Base-by-base conservation (phyloP, 306 rosid genomes). In the Canavalia gladiata region DNA sequence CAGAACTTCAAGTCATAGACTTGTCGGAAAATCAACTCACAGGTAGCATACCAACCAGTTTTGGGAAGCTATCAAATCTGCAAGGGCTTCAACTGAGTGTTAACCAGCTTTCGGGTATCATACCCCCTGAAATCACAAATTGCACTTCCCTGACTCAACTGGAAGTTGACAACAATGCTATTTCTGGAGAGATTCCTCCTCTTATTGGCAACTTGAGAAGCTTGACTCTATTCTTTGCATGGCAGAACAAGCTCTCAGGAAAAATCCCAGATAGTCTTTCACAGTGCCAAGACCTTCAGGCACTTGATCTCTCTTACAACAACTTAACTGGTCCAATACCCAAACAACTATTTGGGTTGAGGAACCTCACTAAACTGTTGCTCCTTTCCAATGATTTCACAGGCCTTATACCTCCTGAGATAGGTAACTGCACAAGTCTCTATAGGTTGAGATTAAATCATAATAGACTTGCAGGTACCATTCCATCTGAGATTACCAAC, bases 271-370 rank as follows among this genome's bases (percentile, higher is more conserved):
- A 75, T 76, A 94, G 87, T 57, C 90, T 94, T 85, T 77, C 97
- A 18, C 73, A 87, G 58, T 94, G 97, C 78, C 76, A 59, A 54
- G 77, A 87, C 5, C 94, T 94, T 87, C 90, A 87, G 73, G 87
- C 90, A 72, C 85, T 94, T 84, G 98, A 94, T 88, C 86, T 94
- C 3, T 94, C 97, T 68, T 84, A 82, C 80, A 94, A 94, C 91
- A 72, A 74, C 31, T 64, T 94, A 12, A 64, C 68, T 57, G 98
- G 98, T 81, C 52, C 86, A 47, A 87, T 94, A 37, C 98, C 97
- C 0, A 90, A 82, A 85, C 72, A 78, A 63, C 78, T 92, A 42
- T 92, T 92, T 63, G 80, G 80, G 7, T 74, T 94, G 88, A 86
- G 54, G 59, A 90, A 88, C 75, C 92, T 94, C 78, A 85, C 90